Conservation (phyloP, 1,284 basidiomycete genomes). For the Boletus holoroseus region DNA sequence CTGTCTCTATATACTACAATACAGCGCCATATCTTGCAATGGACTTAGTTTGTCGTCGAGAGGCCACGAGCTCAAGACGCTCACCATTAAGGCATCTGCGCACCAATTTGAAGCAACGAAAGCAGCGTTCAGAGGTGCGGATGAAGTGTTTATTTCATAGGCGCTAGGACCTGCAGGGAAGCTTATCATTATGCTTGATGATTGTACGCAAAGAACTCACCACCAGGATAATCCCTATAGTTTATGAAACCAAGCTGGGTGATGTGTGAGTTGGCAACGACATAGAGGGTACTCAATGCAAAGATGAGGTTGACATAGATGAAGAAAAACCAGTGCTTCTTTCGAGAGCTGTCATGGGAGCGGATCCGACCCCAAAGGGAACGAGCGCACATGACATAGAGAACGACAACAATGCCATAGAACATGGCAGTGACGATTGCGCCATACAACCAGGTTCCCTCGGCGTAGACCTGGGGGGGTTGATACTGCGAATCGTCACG, state of each 20-base stretch:
- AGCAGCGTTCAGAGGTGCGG: slow-evolving; percentile 25
- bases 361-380: slow-evolving; percentile 29
- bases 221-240: slow-evolving; percentile 35
- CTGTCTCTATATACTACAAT: slow-evolving; percentile 34
- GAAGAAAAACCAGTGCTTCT: slow-evolving; percentile 26
- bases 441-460: slow-evolving; percentile 32
- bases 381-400: slow-evolving; percentile 27
- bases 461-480: slow-evolving; percentile 20
- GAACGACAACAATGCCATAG: slow-evolving; percentile 30
- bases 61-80: not conserved
- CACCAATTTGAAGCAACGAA: slow-evolving; percentile 33
- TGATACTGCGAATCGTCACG: slow-evolving; percentile 17
- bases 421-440: slow-evolving; percentile 28
- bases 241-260: slow-evolving; percentile 35
- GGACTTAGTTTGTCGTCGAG: not conserved
- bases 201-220: slow-evolving; percentile 14
- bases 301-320: slow-evolving; percentile 33
- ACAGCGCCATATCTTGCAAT: slow-evolving; percentile 33
- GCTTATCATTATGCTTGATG: not conserved
- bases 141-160: slow-evolving; percentile 25
- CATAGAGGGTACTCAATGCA: slow-evolving; percentile 30
- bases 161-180: slow-evolving; percentile 20
- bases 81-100: slow-evolving; percentile 34
- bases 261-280: slow-evolving; percentile 24
- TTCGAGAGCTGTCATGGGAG: slow-evolving; percentile 7